Conservation (phyloP, 1,139 yeast genomes). For the Suhomyces atakaporum region DNA sequence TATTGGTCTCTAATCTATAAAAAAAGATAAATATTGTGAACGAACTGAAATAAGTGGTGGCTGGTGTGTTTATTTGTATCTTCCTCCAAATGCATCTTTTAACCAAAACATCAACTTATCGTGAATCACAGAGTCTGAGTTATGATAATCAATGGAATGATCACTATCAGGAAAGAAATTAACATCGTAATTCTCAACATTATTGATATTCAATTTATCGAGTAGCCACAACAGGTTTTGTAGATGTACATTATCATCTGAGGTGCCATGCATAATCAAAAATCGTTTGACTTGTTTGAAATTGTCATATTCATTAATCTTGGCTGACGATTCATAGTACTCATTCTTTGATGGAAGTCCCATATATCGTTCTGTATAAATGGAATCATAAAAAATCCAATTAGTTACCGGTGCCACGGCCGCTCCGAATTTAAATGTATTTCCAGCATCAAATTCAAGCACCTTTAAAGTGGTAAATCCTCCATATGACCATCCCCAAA, state of each 20-base stretch:
- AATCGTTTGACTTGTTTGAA: slow-evolving; percentile 59
- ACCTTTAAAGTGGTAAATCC: slow-evolving; percentile 80
- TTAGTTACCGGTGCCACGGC: slow-evolving; percentile 91
- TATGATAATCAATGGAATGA: slow-evolving; percentile 77
- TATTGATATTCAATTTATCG: slow-evolving; percentile 63
- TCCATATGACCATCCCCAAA: slow-evolving; percentile 98
- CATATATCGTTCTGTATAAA: slow-evolving; percentile 92
- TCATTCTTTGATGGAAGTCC: slow-evolving; percentile 59
- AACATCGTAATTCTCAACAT: slow-evolving; percentile 81
- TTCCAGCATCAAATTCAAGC: slow-evolving; percentile 68
- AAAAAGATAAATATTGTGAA: no score
- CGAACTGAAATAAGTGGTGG: no score
- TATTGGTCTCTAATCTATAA: no score
- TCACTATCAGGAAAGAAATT: slow-evolving; percentile 94
- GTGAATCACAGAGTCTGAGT: slow-evolving; percentile 74
- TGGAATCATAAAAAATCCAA: slow-evolving; percentile 78
- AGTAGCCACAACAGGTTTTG: slow-evolving; percentile 79
- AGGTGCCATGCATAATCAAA: slow-evolving; percentile 90
- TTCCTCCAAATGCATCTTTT: slow-evolving; percentile 54
- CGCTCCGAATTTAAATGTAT: slow-evolving; percentile 72
- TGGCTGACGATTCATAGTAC: slow-evolving; percentile 46
- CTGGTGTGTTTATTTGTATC: neutral
- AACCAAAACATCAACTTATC: slow-evolving; percentile 75
- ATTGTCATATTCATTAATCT: slow-evolving; percentile 50
- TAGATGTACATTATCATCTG: slow-evolving; percentile 95